Base-by-base conservation (phyloP, 2,329 filamentous ascomycete genomes). In the Nannizziopsis barbatae region DNA sequence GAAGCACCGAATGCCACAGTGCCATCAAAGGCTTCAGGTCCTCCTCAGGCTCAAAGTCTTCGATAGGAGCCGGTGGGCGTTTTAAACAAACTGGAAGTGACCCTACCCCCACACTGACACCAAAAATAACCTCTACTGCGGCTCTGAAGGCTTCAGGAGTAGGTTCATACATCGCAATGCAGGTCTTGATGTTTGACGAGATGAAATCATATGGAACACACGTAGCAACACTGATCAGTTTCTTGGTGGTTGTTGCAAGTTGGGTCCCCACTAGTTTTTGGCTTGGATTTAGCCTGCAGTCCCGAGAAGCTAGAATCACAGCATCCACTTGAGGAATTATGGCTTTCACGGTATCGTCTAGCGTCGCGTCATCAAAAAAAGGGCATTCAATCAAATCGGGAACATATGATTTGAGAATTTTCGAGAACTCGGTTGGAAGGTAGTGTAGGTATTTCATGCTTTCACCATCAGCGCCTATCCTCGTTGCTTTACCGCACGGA, bases 151-250 rank as follows among this genome's bases (percentile, higher is more conserved):
- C 68, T 40, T 68, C 65, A 10, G 62, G 44, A 0, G 66, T 72
- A 11, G 69, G 69, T 44, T 72, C 69, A 45, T 71, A 71, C 5
- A 65, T 71, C 5, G 66, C 56, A 31, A 72, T 60, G 43, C 71
- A 71, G 14, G 69, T 71, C 45, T 60, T 60, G 27, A 69, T 59
- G 6, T 54, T 55, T 1, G 50, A 49, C 8, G 62, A 61, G 3
- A 71, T 55, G 20, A 72, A 70, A 50, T 72, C 70, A 47, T 71
- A 71, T 1, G 69, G 68, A 52, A 62, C 67, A 49, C 66, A 68
- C 3, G 65, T 67, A 27, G 68, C 69, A 52, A 72, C 58, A 9
- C 60, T 56, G 39, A 71, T 62, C 35, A 69, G 41, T 7, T 58
- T 62, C 4, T 56, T 57, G 20, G 58, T 53, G 32, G 57, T 58